A percentile compares a stretch with the other conserved stretches of the same genome.
Conservation (phyloP, 2,329 filamentous ascomycete genomes). For the Mycosphaerella sp. region DNA sequence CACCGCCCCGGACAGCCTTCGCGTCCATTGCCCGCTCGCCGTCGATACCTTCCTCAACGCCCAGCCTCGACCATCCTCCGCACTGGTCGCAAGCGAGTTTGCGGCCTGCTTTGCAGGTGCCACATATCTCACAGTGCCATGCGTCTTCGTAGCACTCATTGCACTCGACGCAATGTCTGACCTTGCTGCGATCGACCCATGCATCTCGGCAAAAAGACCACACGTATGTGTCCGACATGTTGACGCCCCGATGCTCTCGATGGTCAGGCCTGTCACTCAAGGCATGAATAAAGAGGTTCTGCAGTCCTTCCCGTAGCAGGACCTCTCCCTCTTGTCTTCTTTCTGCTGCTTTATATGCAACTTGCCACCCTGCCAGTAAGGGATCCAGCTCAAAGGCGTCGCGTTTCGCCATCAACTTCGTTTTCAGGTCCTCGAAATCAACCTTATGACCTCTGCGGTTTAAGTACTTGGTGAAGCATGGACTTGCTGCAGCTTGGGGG, state of each 20-base stretch:
- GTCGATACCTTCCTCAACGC: neutral
- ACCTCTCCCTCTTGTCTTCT: neutral
- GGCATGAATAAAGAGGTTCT: neutral
- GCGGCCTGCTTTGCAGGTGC: constrained; percentile 2
- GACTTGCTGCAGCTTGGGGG: neutral
- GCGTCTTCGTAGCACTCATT: constrained; percentile 7
- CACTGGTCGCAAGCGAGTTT: constrained; percentile 1
- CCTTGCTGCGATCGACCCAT: neutral
- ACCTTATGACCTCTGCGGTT: neutral
- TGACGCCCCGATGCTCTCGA: neutral
- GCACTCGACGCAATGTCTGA: constrained; percentile 1
- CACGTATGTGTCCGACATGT: neutral
- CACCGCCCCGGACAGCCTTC: neutral
- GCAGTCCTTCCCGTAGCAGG: neutral
- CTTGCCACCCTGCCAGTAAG: neutral
- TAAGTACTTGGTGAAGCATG: constrained; percentile 4
- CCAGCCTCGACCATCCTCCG: constrained; percentile 1
- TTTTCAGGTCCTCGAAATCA: neutral
- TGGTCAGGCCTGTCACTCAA: neutral
- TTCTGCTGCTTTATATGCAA: neutral
- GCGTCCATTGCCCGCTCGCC: neutral
- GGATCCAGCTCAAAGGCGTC: neutral
- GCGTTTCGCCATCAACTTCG: neutral
- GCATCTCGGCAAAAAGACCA: constrained; percentile 4
- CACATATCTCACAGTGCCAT: constrained; percentile 4